Evolutionary conservation across 2,329 filamentous ascomycete genomes (phyloP).

Genomic region (Exophiala aquamarina): DNA sequence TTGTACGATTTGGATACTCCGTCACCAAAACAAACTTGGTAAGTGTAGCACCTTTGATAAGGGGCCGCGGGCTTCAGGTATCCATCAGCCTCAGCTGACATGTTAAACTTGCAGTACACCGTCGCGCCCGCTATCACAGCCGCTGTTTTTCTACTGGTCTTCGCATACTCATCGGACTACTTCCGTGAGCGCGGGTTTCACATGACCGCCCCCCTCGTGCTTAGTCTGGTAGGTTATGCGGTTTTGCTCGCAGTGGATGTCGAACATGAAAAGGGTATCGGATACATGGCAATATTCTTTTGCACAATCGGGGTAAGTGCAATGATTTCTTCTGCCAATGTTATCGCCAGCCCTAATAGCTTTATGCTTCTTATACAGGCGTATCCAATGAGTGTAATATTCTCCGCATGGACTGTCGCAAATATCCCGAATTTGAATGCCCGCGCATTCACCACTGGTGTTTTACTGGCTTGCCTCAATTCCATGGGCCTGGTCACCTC

Average conservation of each 20-base stretch:
- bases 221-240: slow-evolving; percentile 21
- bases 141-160: no score
- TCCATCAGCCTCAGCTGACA: slow-evolving; percentile 8
- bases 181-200: slow-evolving; percentile 27
- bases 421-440: slow-evolving; percentile 6
- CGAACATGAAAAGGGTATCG: slow-evolving; percentile 7
- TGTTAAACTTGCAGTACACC: slow-evolving; percentile 4
- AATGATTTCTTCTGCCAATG: no score
- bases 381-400: slow-evolving; percentile 4
- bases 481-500: not conserved
- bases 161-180: slow-evolving; percentile 23
- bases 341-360: no score
- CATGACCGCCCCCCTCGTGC: slow-evolving; percentile 13
- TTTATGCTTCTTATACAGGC: not conserved
- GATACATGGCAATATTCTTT: slow-evolving; percentile 22
- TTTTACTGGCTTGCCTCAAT: not conserved
- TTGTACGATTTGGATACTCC: slow-evolving; percentile 17
- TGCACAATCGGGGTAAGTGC: slow-evolving; percentile 2
- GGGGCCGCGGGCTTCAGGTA: no score
- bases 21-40: slow-evolving; percentile 27
- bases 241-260: slow-evolving; percentile 19
- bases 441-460: slow-evolving; percentile 5
- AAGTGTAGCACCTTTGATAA: slow-evolving; percentile 22
- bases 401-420: slow-evolving; percentile 1
- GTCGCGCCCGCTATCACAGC: slow-evolving; percentile 5